Evolutionary conservation across 345 rosid species (phyloP), one percentile per base, ranked within the genome.

Genomic region (Brassica nigra): DNA sequence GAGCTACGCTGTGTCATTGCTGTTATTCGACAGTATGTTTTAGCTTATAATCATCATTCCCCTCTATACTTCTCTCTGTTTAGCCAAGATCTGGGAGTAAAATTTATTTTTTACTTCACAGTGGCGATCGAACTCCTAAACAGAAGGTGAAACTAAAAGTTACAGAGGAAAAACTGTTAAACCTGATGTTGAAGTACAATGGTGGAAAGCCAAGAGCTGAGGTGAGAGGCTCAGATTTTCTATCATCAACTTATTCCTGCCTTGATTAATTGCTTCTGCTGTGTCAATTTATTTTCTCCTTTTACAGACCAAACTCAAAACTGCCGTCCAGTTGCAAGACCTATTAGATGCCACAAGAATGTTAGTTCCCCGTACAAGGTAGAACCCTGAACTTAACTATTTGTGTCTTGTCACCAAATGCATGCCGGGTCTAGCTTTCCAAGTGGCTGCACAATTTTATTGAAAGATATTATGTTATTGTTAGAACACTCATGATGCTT

Each of bases 91-190:
- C 31, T 71, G 61, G 37, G 37, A 66, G 39, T 63, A 23, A 23
- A 23, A 0, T 20, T 30, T 75, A 42, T 1, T 52, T 70, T 72
- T 74, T 62, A 63, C 27, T 78, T 78, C 62, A 49, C 87, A 95
- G 99, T 80, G 99, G 99, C 71, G 99, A 96, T 86, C 86, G 99
- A 87, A 96, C 99, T 84, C 97, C 99, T 79, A 96, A 96, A 86
- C 99, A 96, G 84, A 96, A 96, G 86, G 99, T 96, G 80, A 96
- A 96, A 86, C 85, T 96, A 87, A 96, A 89, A 86, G 98, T 96
- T 66, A 93, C 99, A 0, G 99, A 96, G 88, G 98, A 96, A 85
- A 96, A 90, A 71, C 88, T 96, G 65, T 81, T 96, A 66, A 96
- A 91, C 85, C 86, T 96, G 86, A 93, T 96, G 99, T 85, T 91